Evolutionary conservation across 805 yeast species (phyloP).

Genomic region (Starmerella gropengiesseri): DNA sequence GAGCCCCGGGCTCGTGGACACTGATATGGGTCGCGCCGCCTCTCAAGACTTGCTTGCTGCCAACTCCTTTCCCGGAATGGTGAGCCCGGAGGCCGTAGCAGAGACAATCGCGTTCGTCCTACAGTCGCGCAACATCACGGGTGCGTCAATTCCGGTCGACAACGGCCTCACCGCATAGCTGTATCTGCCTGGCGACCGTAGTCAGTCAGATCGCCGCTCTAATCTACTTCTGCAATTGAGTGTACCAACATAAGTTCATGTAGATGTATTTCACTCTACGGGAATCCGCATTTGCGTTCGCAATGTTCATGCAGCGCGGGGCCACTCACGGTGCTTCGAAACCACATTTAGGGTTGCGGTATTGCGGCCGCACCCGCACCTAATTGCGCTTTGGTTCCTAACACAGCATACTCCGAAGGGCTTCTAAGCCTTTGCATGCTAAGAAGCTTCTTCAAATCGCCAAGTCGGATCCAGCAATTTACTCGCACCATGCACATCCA

Average conservation of each 20-base stretch:
- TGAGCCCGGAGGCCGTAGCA: constrained; percentile 19
- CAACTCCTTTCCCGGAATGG: constrained; percentile 17
- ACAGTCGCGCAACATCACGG: constrained; percentile 16
- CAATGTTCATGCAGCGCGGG: too few species aligned
- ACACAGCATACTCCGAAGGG: too few species aligned
- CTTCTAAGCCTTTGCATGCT: constrained; percentile 3
- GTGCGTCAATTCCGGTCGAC: constrained; percentile 18
- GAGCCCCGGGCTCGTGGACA: constrained; percentile 56
- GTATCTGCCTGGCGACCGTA: too few species aligned
- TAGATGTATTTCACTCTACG: too few species aligned
- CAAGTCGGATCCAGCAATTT: neutral
- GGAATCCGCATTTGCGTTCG: too few species aligned
- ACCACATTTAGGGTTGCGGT: too few species aligned
- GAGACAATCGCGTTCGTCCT: constrained; percentile 19
- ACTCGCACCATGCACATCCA: constrained; percentile 64
- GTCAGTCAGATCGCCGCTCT: too few species aligned
- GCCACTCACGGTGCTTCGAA: too few species aligned
- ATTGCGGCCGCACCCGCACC: neutral
- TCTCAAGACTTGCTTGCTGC: constrained; percentile 3
- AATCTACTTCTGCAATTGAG: too few species aligned
- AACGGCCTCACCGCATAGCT: constrained; percentile 18
- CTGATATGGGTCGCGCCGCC: constrained; percentile 41
- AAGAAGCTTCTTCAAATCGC: neutral
- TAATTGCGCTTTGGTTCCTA: neutral
- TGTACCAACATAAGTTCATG: too few species aligned